Evolutionary conservation across 208 protist genomes (phyloP).

Genomic region (Kentomonas sorsogonicus): DNA sequence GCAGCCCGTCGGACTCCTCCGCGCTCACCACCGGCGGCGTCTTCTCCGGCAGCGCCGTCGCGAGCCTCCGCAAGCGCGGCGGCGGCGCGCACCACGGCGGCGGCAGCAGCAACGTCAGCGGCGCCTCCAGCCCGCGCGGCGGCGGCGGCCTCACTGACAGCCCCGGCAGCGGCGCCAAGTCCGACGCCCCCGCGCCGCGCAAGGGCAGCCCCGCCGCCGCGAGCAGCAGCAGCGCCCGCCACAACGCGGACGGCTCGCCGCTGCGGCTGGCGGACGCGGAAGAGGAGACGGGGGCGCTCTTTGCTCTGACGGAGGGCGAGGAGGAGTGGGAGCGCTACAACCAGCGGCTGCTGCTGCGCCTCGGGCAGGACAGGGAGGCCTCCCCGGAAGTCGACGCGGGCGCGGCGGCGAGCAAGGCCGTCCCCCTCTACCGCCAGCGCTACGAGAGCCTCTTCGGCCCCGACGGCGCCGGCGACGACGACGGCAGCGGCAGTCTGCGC

Average conservation of each 20-base stretch:
- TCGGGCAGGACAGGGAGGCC: not conserved
- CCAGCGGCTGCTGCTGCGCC: slow-evolving; percentile 15
- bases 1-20: slow-evolving; percentile 17
- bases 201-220: not conserved
- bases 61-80: slow-evolving; percentile 31
- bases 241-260: not conserved
- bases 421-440: not conserved
- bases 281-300: slow-evolving; percentile 10
- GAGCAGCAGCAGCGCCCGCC: too few species aligned
- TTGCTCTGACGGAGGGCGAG: slow-evolving; percentile 34
- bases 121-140: not conserved
- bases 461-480: not conserved
- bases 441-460: too few species aligned
- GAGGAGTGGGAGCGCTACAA: slow-evolving; percentile 66
- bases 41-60: slow-evolving; percentile 38
- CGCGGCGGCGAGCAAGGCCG: not conserved
- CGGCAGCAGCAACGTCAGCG: not conserved
- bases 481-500: not conserved
- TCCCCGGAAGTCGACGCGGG: not conserved
- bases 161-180: too few species aligned
- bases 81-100: not conserved
- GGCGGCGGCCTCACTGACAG: not conserved
- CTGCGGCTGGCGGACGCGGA: not conserved
- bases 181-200: not conserved
- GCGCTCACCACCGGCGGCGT: slow-evolving; percentile 36